A percentile compares a stretch with the other conserved stretches of the same genome.
Evolutionary conservation across 2,329 filamentous ascomycete genomes (phyloP).

Genomic region (Hymenotorrendiella dingleyae): DNA sequence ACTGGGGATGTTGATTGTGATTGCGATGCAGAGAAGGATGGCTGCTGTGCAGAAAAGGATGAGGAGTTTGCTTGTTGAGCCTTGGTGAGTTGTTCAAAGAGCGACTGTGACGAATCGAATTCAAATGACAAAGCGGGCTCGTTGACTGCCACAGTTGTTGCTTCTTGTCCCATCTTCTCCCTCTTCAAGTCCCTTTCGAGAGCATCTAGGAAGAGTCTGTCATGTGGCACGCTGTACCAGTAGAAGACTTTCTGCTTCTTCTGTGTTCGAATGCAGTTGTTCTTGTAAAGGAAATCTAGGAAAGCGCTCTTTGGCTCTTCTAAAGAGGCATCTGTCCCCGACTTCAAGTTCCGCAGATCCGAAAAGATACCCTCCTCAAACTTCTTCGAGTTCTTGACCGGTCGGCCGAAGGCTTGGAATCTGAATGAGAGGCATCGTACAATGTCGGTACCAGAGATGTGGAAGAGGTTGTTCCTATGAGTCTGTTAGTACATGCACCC

Average conservation of each 20-base stretch:
- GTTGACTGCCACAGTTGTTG: slow-evolving; percentile 92
- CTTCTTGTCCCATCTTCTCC: slow-evolving; percentile 99
- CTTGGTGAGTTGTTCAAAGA: slow-evolving; percentile 99
- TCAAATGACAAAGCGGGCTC: slow-evolving; percentile 97
- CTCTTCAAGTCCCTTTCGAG: slow-evolving; percentile 96
- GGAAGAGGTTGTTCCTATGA: slow-evolving; percentile 90
- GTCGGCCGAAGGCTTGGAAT: slow-evolving; percentile 96
- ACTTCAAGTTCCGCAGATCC: slow-evolving; percentile 95
- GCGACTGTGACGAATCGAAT: slow-evolving; percentile 97
- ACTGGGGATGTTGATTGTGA: slow-evolving; percentile 83
- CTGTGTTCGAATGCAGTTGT: slow-evolving; percentile 99
- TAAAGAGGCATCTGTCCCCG: slow-evolving; percentile 92
- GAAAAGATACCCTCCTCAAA: slow-evolving; percentile 99
- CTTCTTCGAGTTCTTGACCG: slow-evolving; percentile 99
- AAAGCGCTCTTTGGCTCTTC: slow-evolving; percentile 99
- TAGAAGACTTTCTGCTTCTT: slow-evolving; percentile 99
- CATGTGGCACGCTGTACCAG: slow-evolving; percentile 99
- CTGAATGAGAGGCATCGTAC: slow-evolving; percentile 96
- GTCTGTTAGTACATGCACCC: slow-evolving; percentile 24
- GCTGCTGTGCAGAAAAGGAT: slow-evolving; percentile 78
- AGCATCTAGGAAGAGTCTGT: slow-evolving; percentile 94
- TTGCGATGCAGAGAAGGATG: slow-evolving; percentile 46
- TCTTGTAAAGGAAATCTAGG: slow-evolving; percentile 98
- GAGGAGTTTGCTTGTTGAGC: slow-evolving; percentile 98
- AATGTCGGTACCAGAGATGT: slow-evolving; percentile 98